phyloP scores from a whole-genome alignment of 495 filamentous ascomycete genomes.

The Schizothecium vesticola region DNA sequence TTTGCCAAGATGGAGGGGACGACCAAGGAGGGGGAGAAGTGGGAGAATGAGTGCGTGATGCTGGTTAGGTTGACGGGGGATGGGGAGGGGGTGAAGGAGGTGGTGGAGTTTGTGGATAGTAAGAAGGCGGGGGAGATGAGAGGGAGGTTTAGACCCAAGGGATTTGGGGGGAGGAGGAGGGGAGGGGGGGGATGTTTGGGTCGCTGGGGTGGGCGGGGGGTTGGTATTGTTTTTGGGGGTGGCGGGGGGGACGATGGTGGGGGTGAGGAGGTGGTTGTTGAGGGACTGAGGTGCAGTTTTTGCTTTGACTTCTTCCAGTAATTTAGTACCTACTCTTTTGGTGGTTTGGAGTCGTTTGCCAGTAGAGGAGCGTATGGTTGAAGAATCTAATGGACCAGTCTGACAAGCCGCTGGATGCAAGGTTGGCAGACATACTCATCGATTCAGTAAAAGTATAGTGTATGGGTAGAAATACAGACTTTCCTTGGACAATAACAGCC shows the following conservation, averaged over 20 bases:
- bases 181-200: not conserved
- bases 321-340: not conserved
- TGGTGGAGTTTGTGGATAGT: constrained; percentile 40
- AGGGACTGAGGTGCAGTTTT: not conserved
- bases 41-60: constrained; percentile 40
- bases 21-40: constrained; percentile 21
- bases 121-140: constrained; percentile 37
- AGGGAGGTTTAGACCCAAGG: constrained; percentile 24
- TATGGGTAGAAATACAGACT: not conserved
- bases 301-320: no score
- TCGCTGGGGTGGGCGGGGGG: constrained; percentile 6
- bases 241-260: constrained; percentile 14
- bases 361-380: no score
- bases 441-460: not conserved
- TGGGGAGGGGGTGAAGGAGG: constrained; percentile 23
- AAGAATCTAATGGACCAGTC: not conserved
- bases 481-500: not conserved
- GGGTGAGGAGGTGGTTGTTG: constrained; percentile 8
- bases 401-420: no score
- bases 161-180: constrained; percentile 16
- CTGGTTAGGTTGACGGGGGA: constrained; percentile 30
- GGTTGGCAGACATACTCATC: no score
- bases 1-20: constrained; percentile 33
- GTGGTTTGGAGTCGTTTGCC: no score
- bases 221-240: constrained; percentile 16